These are phyloP conservation scores for Murraya paniculata DNA, from an alignment of 345 rosid genomes.

Conservation along the genomic window DNA sequence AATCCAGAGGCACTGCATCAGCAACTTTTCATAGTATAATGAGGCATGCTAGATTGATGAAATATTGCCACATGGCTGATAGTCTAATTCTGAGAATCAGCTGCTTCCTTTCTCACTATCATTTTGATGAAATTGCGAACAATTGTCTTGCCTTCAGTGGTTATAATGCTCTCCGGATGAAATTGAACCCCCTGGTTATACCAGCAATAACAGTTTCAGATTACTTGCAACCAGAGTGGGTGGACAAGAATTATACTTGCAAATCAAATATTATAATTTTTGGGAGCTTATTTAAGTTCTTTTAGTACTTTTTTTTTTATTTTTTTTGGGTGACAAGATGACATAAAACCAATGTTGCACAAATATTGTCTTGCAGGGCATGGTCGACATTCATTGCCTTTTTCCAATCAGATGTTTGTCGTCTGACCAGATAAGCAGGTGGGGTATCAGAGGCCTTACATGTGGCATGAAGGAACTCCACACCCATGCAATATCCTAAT, in stretches of 20 bases:
- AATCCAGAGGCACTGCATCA: not conserved
- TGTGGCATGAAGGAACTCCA: no score
- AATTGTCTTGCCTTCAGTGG: constrained; percentile 66
- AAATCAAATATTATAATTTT: not conserved
- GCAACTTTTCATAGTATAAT: not conserved
- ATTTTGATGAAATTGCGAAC: constrained; percentile 74
- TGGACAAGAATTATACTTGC: not conserved
- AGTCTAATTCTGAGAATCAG: constrained; percentile 41
- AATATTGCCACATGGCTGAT: not conserved
- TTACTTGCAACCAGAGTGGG: not conserved
- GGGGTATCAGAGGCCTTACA: no score
- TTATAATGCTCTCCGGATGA: constrained; percentile 97
- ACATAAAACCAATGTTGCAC: not conserved
- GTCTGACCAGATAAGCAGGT: not conserved
- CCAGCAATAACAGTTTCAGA: not conserved
- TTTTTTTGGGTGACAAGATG: not conserved
- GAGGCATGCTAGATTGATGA: no score
- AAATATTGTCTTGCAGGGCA: not conserved
- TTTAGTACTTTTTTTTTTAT: not conserved
- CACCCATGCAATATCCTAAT: not conserved
- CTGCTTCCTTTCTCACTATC: constrained; percentile 52
- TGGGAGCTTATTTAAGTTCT: not conserved
- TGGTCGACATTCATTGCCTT: not conserved
- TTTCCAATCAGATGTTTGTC: not conserved
- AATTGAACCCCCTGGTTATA: constrained; percentile 84